Evolutionary conservation across 306 rosid species (phyloP), one percentile per base, ranked within the genome.

Genomic region (Arachis stenosperma): DNA sequence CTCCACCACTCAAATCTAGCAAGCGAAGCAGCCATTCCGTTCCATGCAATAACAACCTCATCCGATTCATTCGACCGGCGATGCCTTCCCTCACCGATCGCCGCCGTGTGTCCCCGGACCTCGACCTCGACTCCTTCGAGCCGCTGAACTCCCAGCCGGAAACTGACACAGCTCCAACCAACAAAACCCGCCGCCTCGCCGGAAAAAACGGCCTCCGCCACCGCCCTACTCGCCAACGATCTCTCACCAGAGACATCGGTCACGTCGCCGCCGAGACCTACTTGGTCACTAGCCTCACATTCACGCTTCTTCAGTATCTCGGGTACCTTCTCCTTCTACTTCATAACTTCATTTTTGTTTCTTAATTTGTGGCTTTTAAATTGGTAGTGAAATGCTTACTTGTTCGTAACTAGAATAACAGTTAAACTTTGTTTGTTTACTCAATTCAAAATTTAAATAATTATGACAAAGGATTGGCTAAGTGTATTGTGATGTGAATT

Each of bases 271-370:
- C 91, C 1, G 97, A 90, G 75, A 89, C 97, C 4, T 84, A 85
- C 85, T 60, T 93, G 77, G n/a, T 93, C 53, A 89, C 94, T 75
- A 76, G 87, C 2, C 87, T 93, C 73, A 59, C 83, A 75, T 80
- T 93, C 87, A 90, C 86, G 61, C 98, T 93, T 60, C 96, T 93
- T 51, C 89, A 61, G 29, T 93, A 81, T 78, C 93, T 93, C 79
- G 98, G 98, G 98, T 90, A 75, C 58, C 33, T 29, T 5, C 2
- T 47, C 36, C 50, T 4, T 33, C 53, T 37, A 22, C 5, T 44
- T 14, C 27, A 22, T 22, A 8, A 43, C 65, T 41, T 44, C 8
- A 9, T 8, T 2, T 1, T 10, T 59, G 5, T 17, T 63, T 7
- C 44, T 61, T 4, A 0, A 2, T 12, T 51, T n/a, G 13, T 5